Conservation (phyloP, 139 green algal genomes). For the Micromonas commoda region DNA sequence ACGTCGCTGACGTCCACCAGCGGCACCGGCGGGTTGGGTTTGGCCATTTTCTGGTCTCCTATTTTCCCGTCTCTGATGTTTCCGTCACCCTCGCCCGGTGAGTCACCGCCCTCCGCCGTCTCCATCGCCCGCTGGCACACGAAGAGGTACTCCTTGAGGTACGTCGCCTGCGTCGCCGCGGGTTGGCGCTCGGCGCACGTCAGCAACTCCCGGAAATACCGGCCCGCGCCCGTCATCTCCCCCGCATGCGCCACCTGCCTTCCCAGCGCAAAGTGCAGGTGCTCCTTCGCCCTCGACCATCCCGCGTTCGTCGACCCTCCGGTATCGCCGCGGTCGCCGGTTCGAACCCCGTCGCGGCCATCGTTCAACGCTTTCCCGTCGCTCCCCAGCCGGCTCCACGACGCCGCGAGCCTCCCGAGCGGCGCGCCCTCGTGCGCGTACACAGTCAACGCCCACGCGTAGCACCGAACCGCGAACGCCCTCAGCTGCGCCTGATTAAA, state of each 20-base stretch:
- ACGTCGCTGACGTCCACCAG: slow-evolving; percentile 49
- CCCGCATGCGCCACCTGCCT: slow-evolving; percentile 42
- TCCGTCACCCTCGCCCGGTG: no score
- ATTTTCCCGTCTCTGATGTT: no score
- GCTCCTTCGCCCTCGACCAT: slow-evolving; percentile 80
- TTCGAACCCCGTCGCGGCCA: no score
- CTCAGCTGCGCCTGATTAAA: slow-evolving; percentile 61
- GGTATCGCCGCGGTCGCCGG: no score
- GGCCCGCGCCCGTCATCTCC: slow-evolving; percentile 44
- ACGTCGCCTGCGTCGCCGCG: slow-evolving; percentile 53
- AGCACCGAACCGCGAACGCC: slow-evolving; percentile 59
- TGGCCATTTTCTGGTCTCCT: no score
- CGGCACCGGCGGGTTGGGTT: slow-evolving; percentile 59
- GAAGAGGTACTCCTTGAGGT: slow-evolving; percentile 65
- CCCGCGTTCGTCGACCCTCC: neutral
- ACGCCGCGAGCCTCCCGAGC: neutral
- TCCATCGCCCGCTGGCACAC: slow-evolving; percentile 42
- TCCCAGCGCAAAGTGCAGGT: slow-evolving; percentile 77
- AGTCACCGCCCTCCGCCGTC: no score
- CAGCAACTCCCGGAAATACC: slow-evolving; percentile 63
- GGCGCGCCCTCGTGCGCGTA: slow-evolving; percentile 48
- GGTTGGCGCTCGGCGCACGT: slow-evolving; percentile 42
- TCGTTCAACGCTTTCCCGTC: no score
- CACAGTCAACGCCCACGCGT: slow-evolving; percentile 63
- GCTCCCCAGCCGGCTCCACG: no score